Evolutionary conservation across 2,329 filamentous ascomycete species (phyloP).

Genomic region (Amphichorda felina): DNA sequence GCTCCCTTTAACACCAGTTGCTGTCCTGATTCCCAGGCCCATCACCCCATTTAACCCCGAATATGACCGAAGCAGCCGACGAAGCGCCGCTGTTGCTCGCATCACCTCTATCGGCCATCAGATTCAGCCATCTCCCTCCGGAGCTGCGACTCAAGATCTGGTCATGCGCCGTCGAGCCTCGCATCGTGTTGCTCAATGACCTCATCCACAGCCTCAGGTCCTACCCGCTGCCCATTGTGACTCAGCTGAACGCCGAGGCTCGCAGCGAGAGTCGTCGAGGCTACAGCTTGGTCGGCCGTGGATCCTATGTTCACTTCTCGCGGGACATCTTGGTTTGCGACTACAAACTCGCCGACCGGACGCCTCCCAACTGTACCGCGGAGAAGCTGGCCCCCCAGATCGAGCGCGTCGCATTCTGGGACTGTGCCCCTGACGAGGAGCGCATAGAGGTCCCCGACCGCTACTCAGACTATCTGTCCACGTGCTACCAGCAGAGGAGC

Average conservation of each 20-base stretch:
- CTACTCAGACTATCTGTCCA: constrained; percentile 21
- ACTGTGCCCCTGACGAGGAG: constrained; percentile 25
- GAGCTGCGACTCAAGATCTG: constrained; percentile 26
- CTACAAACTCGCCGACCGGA: constrained; percentile 20
- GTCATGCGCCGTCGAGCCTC: constrained; percentile 22
- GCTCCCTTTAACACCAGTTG: too few species aligned
- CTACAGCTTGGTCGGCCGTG: constrained; percentile 20
- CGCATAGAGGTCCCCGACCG: constrained; percentile 18
- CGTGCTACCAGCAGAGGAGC: constrained; percentile 16
- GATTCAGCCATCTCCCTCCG: constrained; percentile 14
- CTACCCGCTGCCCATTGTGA: constrained; percentile 21
- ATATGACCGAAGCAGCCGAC: not conserved
- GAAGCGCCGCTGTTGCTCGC: not conserved
- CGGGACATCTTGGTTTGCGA: constrained; percentile 25
- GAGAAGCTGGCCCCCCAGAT: constrained; percentile 20
- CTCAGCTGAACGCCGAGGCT: constrained; percentile 22
- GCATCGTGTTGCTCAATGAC: constrained; percentile 21
- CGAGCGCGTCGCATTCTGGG: constrained; percentile 24
- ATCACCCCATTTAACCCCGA: not conserved
- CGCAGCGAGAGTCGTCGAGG: constrained; percentile 19
- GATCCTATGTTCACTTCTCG: constrained; percentile 23
- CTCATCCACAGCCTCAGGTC: constrained; percentile 15
- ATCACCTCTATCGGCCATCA: not conserved
- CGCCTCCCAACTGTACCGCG: constrained; percentile 14
- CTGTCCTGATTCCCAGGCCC: not conserved